Evolutionary conservation across 805 yeast species (phyloP).

Genomic region (Metschnikowia borealis): DNA sequence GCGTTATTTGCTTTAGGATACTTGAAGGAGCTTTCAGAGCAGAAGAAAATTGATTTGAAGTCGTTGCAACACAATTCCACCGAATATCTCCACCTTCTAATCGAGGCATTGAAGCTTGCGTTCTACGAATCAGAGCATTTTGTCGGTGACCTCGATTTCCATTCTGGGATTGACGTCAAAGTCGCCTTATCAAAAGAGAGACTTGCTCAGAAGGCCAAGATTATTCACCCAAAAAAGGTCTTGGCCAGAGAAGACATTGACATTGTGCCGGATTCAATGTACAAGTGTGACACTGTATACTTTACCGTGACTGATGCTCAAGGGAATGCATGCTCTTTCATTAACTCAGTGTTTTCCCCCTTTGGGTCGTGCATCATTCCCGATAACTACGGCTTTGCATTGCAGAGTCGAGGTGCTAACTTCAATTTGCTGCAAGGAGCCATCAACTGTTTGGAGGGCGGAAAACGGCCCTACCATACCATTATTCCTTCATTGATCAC

Average conservation of each 20-base stretch:
- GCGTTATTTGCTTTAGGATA: conserved; percentile 70
- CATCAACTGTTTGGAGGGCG: conserved; percentile 60
- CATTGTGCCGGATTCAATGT: conserved; percentile 16
- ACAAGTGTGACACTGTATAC: conserved; percentile 17
- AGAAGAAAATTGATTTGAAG: conserved; percentile 39
- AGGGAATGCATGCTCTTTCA: conserved; percentile 63
- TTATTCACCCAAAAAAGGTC: conserved; percentile 5
- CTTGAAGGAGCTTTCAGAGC: conserved; percentile 49
- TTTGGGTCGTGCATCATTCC: conserved; percentile 74
- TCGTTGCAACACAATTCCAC: conserved; percentile 58
- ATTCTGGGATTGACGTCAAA: conserved; percentile 31
- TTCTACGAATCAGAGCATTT: conserved; percentile 74
- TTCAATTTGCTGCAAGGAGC: conserved; percentile 58
- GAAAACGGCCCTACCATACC: conserved; percentile 76
- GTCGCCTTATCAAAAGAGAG: conserved; percentile 36
- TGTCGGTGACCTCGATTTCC: conserved; percentile 57
- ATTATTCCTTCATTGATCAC: conserved; percentile 82
- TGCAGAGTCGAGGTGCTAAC: conserved; percentile 76
- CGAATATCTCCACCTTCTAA: conserved; percentile 64
- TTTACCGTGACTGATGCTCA: conserved; percentile 13
- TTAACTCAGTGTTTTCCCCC: conserved; percentile 64
- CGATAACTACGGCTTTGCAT: conserved; percentile 58
- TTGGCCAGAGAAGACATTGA: conserved; percentile 13
- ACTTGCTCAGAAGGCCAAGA: conserved; percentile 9
- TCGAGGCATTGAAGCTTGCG: conserved; percentile 67